A percentile compares a stretch with the other conserved stretches of the same genome.
phyloP scores from a whole-genome alignment of 169 alveolate species.

The Theileria equi region DNA sequence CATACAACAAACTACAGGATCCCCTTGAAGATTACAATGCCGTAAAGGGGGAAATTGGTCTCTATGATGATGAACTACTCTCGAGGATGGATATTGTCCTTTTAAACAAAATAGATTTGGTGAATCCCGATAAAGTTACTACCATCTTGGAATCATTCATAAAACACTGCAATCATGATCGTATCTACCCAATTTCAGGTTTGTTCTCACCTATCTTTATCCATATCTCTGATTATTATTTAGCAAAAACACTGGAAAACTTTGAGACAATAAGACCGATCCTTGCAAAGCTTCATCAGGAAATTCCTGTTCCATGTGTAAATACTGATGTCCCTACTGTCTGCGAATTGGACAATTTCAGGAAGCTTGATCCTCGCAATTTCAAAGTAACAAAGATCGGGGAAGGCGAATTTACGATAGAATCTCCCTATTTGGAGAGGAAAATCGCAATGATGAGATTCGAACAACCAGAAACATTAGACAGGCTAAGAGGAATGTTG shows the following conservation, averaged over 20 bases:
- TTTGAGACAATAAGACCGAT: constrained; percentile 1
- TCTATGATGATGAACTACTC: constrained; percentile 26
- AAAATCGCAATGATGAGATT: constrained; percentile 73
- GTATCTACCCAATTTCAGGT: constrained; percentile 49
- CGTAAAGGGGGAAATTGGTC: constrained; percentile 42
- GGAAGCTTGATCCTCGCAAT: constrained; percentile 56
- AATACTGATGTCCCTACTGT: neutral
- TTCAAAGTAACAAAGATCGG: constrained; percentile 56
- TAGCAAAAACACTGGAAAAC: constrained; percentile 54
- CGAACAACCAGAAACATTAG: constrained; percentile 49
- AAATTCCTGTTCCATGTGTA: no score
- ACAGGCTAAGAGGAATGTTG: constrained; percentile 36
- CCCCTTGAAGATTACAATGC: constrained; percentile 54
- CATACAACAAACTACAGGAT: constrained; percentile 5
- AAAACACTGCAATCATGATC: constrained; percentile 14
- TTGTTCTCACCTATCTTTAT: no score
- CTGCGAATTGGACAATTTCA: constrained; percentile 63
- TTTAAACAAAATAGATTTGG: constrained; percentile 52
- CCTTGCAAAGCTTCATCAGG: constrained; percentile 7
- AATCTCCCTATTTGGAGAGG: constrained; percentile 65
- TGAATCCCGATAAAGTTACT: neutral
- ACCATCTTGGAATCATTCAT: constrained; percentile 23
- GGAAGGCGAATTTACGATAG: constrained; percentile 61
- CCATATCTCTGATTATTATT: no score
- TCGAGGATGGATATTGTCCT: constrained; percentile 22